These are phyloP conservation scores for Gypsophila paniculata DNA, from an alignment of 179 eudicot species.

Conservation along the genomic window DNA sequence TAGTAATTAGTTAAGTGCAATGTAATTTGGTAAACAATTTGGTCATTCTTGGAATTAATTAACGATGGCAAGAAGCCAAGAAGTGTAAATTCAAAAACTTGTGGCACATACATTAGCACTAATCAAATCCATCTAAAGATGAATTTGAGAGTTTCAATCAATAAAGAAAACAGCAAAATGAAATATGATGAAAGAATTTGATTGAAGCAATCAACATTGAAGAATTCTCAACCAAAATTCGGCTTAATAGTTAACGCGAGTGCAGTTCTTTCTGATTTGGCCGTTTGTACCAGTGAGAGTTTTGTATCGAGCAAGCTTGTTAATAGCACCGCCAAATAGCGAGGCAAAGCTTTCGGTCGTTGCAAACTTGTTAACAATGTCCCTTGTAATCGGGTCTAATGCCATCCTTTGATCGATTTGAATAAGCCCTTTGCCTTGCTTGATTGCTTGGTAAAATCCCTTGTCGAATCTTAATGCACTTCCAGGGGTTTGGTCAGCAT, in stretches of 20 bases:
- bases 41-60: no score
- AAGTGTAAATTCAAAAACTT: no score
- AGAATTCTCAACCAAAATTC: neutral
- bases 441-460: constrained; percentile 26
- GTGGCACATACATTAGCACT: no score
- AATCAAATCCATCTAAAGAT: no score
- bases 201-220: neutral
- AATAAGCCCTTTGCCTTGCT: constrained; percentile 24
- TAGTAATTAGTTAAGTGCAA: no score
- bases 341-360: constrained; percentile 3
- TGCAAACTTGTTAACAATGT: constrained; percentile 26
- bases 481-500: constrained; percentile 39
- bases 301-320: constrained; percentile 30
- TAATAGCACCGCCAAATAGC: constrained; percentile 24
- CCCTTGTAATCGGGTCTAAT: constrained; percentile 23
- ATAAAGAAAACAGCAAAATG: no score
- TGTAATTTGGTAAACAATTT: no score
- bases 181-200: no score
- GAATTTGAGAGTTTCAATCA: no score
- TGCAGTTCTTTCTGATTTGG: constrained; percentile 26
- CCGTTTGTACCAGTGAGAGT: constrained; percentile 28
- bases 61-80: no score
- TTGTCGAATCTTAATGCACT: constrained; percentile 40
- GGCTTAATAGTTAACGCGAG: constrained; percentile 5
- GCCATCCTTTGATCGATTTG: constrained; percentile 32